phyloP scores from a whole-genome alignment of 352 stramenopile genomes.

The Pythium phragmitis region DNA sequence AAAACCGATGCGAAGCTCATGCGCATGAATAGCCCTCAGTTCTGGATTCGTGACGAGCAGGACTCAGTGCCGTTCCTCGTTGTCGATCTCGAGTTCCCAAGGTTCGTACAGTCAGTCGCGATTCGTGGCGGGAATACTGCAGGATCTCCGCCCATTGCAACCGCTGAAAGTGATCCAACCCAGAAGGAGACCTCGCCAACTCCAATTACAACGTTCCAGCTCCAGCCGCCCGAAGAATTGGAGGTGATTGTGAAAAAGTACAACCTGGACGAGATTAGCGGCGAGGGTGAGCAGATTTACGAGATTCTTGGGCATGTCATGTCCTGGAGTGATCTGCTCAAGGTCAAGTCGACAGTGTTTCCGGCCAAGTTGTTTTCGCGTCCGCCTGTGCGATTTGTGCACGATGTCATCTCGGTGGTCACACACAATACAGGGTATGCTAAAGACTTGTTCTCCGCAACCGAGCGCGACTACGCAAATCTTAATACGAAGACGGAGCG shows the following conservation, averaged over 20 bases:
- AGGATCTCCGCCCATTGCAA: conserved; percentile 15
- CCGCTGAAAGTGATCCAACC: background rate
- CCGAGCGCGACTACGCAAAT: conserved; percentile 65
- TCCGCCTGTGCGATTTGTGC: conserved; percentile 78
- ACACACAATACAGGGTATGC: conserved; percentile 71
- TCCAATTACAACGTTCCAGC: conserved; percentile 41
- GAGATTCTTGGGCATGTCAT: conserved; percentile 64
- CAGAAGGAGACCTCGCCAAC: conserved; percentile 1
- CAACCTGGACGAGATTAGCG: conserved; percentile 44
- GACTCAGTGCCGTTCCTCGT: conserved; percentile 56
- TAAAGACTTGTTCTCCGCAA: conserved; percentile 38
- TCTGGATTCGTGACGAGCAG: conserved; percentile 54
- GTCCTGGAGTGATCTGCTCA: conserved; percentile 78
- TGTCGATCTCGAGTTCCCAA: conserved; percentile 71
- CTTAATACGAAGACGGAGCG: conserved; percentile 70
- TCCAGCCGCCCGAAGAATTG: conserved; percentile 41
- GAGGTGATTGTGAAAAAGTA: conserved; percentile 35
- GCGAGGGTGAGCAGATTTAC: conserved; percentile 65
- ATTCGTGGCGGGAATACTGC: conserved; percentile 53
- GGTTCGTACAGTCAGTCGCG: conserved; percentile 57
- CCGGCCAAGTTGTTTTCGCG: conserved; percentile 72
- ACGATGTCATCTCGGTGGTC: conserved; percentile 73
- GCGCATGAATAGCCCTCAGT: conserved; percentile 55
- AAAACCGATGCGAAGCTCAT: conserved; percentile 55
- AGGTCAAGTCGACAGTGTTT: conserved; percentile 67